Base-by-base conservation (phyloP, 1,284 basidiomycete genomes). In the Sanghuangporus sanghuang region DNA sequence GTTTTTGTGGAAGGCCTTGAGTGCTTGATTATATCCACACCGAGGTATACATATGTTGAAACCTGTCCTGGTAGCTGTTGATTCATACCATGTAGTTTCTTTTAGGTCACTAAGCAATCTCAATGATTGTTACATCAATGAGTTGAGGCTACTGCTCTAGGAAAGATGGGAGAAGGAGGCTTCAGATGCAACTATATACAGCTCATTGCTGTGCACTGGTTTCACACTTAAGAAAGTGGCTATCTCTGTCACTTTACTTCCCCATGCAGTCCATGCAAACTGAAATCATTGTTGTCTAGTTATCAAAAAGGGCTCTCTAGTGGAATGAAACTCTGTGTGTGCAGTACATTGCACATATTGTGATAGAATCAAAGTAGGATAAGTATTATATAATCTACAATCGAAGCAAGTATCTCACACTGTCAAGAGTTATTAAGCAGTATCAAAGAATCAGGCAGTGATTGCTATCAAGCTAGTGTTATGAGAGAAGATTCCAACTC, bases 191-290 rank as follows among this genome's bases (percentile, higher is more conserved):
- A 74, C 70, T 1, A 61, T 75, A 0, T 71, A 68, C 67, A 23
- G 64, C 6, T 64, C 65, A 0, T 67, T 75, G 3, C 6, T 42
- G 44, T 42, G 65, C 2, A 46, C 40, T 7, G 68, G 67, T 0
- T 70, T 71, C 49, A 68, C 62, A 1, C 65, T 69, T 66, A 73
- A 73, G 36, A 70, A 73, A 66, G 72, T 72, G 53, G 44, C 44
- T 23, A 2, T 23, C 23, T 23, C 23, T 23, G 8, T 46, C 44
- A 3, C 14, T 46, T 12, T 18, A 3, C 44, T 46, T 46, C 14
- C 3, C 14, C 18, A 16, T 8, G 18, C 16, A 23, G 11, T 56
- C n/a, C 7, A 39, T 44, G 44, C 23, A 6, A 23, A 23, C 14
- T 21, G 53, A 6, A 5, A 40, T 23, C 38, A 32, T 7, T 23